Evolutionary conservation across 2,329 filamentous ascomycete species (phyloP), one percentile per base, ranked within the genome.

Genomic region (Colletotrichum sp.): DNA sequence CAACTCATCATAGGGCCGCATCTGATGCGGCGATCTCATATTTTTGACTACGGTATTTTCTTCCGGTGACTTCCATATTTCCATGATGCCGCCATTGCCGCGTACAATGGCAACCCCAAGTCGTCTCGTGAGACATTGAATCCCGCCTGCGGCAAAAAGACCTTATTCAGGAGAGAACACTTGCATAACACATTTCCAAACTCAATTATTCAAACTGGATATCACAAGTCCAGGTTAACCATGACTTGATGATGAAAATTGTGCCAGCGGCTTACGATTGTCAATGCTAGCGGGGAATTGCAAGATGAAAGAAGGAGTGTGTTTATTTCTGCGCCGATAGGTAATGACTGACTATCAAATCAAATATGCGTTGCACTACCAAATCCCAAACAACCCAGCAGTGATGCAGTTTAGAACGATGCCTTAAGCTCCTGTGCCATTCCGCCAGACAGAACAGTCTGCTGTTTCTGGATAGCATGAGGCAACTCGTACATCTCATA

Each of bases 101-200:
- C 39, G 16, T 19, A 6, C 5, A 11, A n/a, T 11, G 19, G 39
- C 39, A 44, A 44, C 1, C 5, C 15, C 4, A 39, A 3, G 2
- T n/a, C 5, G 5, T 44, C 39, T 44, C 16, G 19, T 44, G 0
- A 44, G 39, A 11, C 0, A 44, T 44, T 44, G 16, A 44, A 0
- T 11, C 16, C 5, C 2, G 16, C 39, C 8, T n/a, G 39, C 34
- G 16, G 39, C 39, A 44, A 44, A n/a, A 16, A n/a, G n/a, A 11
- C 5, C 16, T n/a, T 44, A n/a, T 44, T 16, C 39, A n/a, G 0
- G 39, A 1, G 39, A 0, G 0, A 19, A 5, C 0, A 39, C 36
- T 36, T 16, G 15, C 34, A 36, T 19, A 39, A 39, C 5, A 39
- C 8, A 39, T 39, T 39, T 39, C 0, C 36, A 39, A 4, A 39